Evolutionary conservation across 2,329 filamentous ascomycete species (phyloP), one percentile per base, ranked within the genome.

Genomic region (Coniochaeta sp.): DNA sequence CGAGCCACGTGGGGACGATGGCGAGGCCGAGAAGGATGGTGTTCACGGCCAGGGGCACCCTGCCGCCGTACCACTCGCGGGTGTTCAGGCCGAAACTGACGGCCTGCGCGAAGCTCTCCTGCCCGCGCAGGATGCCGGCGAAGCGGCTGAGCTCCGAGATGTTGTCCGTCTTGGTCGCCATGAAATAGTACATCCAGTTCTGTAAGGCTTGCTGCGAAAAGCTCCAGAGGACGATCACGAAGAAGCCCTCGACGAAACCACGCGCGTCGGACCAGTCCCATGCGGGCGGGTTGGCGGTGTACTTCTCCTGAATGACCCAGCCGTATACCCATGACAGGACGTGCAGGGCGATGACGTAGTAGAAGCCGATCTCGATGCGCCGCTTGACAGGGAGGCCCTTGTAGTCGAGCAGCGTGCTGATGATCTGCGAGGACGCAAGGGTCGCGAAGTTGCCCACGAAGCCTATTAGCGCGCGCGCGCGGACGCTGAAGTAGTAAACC

Each of bases 261-360:
- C 72, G 68, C 9, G 22, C 52, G 34, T 72, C 72, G 1, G 69
- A 65, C 73, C 76, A 79, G 58, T 79, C 77, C 40, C 73, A 68
- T 0, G 68, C 67, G 0, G 74, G 75, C 1, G 72, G 73, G 61
- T 69, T 73, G 1, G 71, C 68, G 0, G 77, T 80, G 67, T 78
- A 81, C 59, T 80, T 77, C 63, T 80, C 77, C 65, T 82, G 78
- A 6, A 82, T 70, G 5, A 82, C 76, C 81, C 79, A 82, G 12
- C 70, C 79, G 62, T 82, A 82, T 2, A 77, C 69, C 80, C 80
- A 83, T 1, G 79, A 74, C 22, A 77, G 63, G 22, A 81, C 58
- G 62, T 83, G 79, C 60, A 78, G 81, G 24, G 12, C 34, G 34
- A 42, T 8, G 34, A 44, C 34, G 55, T 42, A 57, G 66, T 73